Evolutionary conservation across 305 asterid species (phyloP), one percentile per base, ranked within the genome.

Genomic region (Euphrasia arctica): DNA sequence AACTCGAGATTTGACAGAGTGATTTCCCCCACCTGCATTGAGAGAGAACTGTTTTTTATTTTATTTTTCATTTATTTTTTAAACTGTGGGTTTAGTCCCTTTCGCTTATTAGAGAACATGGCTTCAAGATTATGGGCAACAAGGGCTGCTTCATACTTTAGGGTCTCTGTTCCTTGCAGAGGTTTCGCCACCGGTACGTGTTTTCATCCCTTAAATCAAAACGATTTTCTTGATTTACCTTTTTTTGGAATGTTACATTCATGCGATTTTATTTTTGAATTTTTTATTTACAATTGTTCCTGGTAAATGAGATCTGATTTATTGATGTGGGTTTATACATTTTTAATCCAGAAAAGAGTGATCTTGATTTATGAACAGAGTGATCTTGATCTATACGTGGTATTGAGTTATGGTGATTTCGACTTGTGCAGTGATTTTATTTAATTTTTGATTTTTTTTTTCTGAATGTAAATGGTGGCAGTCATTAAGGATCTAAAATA

Each of bases 131-230:
- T 87, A 76, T 92, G 96, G 96, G 98, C 95, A 55, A 74, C 83
- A 6, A 85, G 74, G 71, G 85, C 86, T 71, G 98, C 97, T 87
- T 85, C 98, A 0, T 85, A 70, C 72, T 83, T 92, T 13, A 83
- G 79, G 96, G 82, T 92, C 95, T 84, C 94, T 50, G 76, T 74
- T 62, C 86, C 80, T 66, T 72, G 64, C 80, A 79, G 98, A 77
- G 95, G 86, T 68, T 92, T 89, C 65, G 96, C 96, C 68, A 85
- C 97, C 52, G 97, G 98, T 92, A 71, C 22, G 96, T 91, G 67
- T 36, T 69, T 43, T 63, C 54, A 14, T 1, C 42, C 36, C 4
- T 34, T n/a, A n/a, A n/a, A 25, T 45, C 31, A 32, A 8, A 61
- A 6, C n/a, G 65, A 13, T 48, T 56, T 49, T 66, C 47, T 58